Evolutionary conservation across 257 asterid genomes (phyloP).

Genomic region (Capsicum chinense): DNA sequence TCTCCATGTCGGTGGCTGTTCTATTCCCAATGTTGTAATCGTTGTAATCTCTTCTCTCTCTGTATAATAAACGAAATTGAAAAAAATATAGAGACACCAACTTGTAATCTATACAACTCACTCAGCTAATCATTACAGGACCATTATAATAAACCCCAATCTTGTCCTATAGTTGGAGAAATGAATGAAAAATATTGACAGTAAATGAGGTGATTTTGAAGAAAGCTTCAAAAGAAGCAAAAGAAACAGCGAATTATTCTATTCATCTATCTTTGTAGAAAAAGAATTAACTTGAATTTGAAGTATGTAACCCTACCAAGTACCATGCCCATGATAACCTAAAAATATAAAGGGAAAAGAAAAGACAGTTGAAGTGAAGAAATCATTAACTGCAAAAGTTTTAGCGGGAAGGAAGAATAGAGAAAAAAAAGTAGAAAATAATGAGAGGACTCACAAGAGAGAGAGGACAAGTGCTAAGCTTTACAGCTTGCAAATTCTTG

Average conservation of each 20-base stretch:
- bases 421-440: constrained; percentile 9
- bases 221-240: not conserved
- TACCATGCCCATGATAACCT: not conserved
- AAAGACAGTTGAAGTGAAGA: not conserved
- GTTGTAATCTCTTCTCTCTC: too few species aligned
- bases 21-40: too few species aligned
- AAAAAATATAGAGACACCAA: not conserved
- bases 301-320: constrained; percentile 3
- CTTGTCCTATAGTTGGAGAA: not conserved
- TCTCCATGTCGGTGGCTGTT: too few species aligned
- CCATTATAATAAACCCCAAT: not conserved
- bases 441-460: constrained; percentile 27
- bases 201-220: not conserved
- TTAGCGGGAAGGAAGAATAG: constrained; percentile 31
- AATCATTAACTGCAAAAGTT: constrained; percentile 5
- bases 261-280: not conserved
- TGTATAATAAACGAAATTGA: too few species aligned
- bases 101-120: not conserved
- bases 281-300: constrained; percentile 13
- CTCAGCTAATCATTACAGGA: not conserved
- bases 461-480: constrained; percentile 33
- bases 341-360: not conserved
- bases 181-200: not conserved
- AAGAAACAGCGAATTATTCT: not conserved
- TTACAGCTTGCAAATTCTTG: constrained; percentile 38